Evolutionary conservation across 2,329 filamentous ascomycete genomes (phyloP).

Genomic region (Pestalotiopsis sp.): DNA sequence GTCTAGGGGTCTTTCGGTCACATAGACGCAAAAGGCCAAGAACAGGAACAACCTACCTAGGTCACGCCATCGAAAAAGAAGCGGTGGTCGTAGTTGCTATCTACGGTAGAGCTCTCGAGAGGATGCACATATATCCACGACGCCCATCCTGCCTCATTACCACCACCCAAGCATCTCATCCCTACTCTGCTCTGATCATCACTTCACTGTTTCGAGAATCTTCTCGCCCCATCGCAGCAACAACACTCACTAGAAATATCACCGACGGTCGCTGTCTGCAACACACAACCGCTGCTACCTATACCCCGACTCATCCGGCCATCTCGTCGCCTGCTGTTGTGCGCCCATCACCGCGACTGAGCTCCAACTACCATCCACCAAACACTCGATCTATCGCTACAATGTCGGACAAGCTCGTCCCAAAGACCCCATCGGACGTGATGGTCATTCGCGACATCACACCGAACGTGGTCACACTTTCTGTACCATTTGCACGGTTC

Average conservation of each 20-base stretch:
- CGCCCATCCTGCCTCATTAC: background rate
- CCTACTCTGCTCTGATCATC: background rate
- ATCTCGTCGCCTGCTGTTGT: background rate
- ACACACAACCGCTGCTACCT: background rate
- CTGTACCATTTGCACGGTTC: constrained; percentile 81
- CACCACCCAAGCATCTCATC: background rate
- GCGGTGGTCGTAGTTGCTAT: too few relatives aligned
- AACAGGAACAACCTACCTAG: background rate
- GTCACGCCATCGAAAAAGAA: background rate
- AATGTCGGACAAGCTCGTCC: constrained; percentile 68
- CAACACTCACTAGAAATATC: background rate
- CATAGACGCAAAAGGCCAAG: background rate
- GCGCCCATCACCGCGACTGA: background rate
- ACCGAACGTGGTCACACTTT: constrained; percentile 76
- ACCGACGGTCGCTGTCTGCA: background rate
- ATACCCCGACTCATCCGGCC: background rate
- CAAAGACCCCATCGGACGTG: constrained; percentile 72
- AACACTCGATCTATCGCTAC: constrained; percentile 16
- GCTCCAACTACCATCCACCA: background rate
- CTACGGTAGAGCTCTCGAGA: background rate
- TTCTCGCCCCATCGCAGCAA: background rate
- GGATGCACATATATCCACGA: constrained; percentile 8
- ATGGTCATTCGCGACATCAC: constrained; percentile 90
- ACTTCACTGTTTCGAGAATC: background rate
- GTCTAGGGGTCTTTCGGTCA: background rate